Evolutionary conservation across 257 asterid genomes (phyloP).

Genomic region (Solanum commersonii): DNA sequence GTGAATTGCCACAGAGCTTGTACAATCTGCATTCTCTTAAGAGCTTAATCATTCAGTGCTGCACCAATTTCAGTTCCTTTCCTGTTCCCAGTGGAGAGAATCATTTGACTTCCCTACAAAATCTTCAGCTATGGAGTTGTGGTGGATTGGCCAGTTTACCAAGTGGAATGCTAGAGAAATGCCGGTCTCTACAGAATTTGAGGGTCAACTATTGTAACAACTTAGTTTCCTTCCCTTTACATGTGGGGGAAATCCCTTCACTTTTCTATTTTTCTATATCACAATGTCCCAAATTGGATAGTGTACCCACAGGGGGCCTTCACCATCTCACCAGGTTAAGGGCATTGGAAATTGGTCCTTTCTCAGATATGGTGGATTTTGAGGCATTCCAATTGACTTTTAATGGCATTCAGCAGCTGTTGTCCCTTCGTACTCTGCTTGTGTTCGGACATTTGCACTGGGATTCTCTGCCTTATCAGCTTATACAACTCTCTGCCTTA

Average conservation of each 20-base stretch:
- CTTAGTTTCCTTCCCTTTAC: neutral
- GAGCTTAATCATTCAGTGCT: accelerated
- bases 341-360: neutral
- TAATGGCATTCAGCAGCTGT: neutral
- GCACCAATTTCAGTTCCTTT: neutral
- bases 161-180: neutral
- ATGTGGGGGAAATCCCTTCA: neutral
- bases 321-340: neutral
- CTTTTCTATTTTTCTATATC: accelerated
- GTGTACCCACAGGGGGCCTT: neutral
- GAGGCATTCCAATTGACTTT: neutral
- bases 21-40: neutral
- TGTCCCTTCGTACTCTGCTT: accelerated
- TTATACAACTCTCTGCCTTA: constrained; percentile 12
- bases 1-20: constrained; percentile 1
- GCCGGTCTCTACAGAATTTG: neutral
- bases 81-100: neutral
- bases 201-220: accelerated
- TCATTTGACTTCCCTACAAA: neutral
- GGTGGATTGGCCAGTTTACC: neutral
- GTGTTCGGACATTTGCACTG: neutral
- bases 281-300: neutral
- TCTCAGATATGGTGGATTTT: neutral
- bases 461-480: constrained; percentile 1
- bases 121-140: neutral